A percentile compares a stretch with the other conserved stretches of the same genome.
phyloP scores from a whole-genome alignment of 306 rosid genomes.

The Castanea crenata region DNA sequence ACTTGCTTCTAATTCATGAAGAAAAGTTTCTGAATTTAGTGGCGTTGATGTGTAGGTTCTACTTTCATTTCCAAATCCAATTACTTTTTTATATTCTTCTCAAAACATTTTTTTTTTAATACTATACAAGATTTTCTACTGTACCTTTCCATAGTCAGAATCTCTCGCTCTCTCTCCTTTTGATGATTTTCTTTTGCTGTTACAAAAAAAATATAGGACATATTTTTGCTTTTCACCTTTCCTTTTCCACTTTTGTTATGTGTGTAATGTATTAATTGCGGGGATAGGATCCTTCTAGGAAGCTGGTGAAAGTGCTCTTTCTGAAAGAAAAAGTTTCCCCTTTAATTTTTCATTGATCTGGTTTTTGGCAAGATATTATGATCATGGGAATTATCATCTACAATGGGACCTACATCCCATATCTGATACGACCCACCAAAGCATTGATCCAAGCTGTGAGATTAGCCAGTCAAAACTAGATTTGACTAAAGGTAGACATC shows the following conservation, averaged over 20 bases:
- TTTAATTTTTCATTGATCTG: slow-evolving; percentile 29
- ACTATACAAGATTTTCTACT: background rate
- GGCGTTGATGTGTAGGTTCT: background rate
- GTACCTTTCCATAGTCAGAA: background rate
- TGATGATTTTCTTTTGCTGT: background rate
- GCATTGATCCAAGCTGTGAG: slow-evolving; percentile 21
- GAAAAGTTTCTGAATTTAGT: too few relatives aligned
- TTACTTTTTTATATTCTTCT: too few relatives aligned
- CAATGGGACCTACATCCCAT: slow-evolving; percentile 18
- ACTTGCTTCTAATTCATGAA: too few relatives aligned
- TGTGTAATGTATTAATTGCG: slow-evolving; percentile 25
- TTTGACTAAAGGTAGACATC: slow-evolving; percentile 22
- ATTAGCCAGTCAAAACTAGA: slow-evolving; percentile 26
- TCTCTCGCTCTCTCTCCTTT: background rate
- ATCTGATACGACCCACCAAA: slow-evolving; percentile 29
- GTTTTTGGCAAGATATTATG: slow-evolving; percentile 44
- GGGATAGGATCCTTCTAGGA: slow-evolving; percentile 70
- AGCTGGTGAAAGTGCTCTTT: slow-evolving; percentile 57
- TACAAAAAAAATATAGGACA: background rate
- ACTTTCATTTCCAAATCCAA: background rate
- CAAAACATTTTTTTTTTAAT: background rate
- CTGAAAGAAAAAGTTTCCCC: slow-evolving; percentile 44
- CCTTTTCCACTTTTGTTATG: slow-evolving; percentile 12
- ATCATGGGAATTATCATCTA: slow-evolving; percentile 19
- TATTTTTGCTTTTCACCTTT: slow-evolving; percentile 21